Conservation (phyloP, 768 basidiomycete genomes). For the Fomitopsis pulvina region DNA sequence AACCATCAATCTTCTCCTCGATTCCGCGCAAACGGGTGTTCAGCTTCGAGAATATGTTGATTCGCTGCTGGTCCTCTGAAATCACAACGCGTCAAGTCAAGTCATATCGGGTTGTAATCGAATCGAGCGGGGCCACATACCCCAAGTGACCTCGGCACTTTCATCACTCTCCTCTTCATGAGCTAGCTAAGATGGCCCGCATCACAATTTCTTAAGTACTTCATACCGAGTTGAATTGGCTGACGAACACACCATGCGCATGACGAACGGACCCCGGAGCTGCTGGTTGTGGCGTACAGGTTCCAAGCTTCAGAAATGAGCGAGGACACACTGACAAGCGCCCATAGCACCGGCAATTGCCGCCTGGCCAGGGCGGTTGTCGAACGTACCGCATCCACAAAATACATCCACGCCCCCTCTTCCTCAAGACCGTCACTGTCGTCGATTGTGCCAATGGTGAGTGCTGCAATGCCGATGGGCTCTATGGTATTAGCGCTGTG, state of each 20-base stretch:
- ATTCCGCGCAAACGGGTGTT: slow-evolving; percentile 71
- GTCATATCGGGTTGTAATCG: neutral
- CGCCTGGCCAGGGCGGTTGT: neutral
- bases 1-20: slow-evolving; percentile 61
- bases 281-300: no score
- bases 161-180: slow-evolving; percentile 75
- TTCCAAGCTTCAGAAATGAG: no score
- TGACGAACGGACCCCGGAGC: no score
- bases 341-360: neutral
- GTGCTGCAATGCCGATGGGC: neutral
- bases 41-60: slow-evolving; percentile 88
- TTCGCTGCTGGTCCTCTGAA: slow-evolving; percentile 70
- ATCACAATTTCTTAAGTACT: no score
- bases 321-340: neutral
- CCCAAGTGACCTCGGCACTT: slow-evolving; percentile 79
- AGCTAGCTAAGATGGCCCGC: slow-evolving; percentile 65
- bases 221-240: no score
- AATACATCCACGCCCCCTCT: neutral
- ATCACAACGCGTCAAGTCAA: no score
- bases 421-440: neutral
- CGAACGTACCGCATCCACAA: neutral
- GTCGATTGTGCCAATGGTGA: neutral
- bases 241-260: no score
- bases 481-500: neutral
- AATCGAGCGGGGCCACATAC: slow-evolving; percentile 31